Conservation (phyloP, 768 basidiomycete species). For the Lactarius deliciosus region DNA sequence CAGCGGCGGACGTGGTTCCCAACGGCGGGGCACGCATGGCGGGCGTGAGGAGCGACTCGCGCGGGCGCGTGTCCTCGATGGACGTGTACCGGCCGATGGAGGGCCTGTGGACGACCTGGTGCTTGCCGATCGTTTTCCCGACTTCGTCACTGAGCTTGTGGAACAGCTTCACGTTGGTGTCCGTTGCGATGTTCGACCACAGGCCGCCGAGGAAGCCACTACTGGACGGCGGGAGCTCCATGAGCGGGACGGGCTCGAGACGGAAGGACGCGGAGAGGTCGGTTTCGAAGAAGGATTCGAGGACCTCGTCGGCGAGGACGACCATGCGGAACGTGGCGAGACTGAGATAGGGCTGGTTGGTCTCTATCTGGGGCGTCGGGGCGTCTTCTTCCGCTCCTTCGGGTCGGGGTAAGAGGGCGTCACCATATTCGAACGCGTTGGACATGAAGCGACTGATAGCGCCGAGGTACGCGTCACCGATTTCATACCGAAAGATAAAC, state of each 20-base stretch:
- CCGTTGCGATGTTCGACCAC: conserved; percentile 86
- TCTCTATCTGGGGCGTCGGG: conserved; percentile 50
- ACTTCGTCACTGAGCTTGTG: conserved; percentile 92
- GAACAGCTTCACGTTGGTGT: conserved; percentile 91
- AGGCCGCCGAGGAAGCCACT: conserved; percentile 76
- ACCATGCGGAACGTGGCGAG: conserved; percentile 99
- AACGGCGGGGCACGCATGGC: conserved; percentile 57
- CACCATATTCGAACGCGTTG: conserved; percentile 97
- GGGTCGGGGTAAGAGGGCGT: conserved; percentile 72
- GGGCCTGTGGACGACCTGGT: conserved; percentile 79
- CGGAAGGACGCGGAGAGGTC: conserved; percentile 89
- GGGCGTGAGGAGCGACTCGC: conserved; percentile 81
- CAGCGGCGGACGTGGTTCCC: conserved; percentile 23
- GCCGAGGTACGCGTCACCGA: conserved; percentile 94
- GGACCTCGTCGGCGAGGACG: conserved; percentile 91
- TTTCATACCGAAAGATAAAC: conserved; percentile 98
- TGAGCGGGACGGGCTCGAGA: conserved; percentile 66
- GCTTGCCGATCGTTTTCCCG: conserved; percentile 91
- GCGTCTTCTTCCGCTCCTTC: conserved; percentile 41
- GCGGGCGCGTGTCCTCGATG: conserved; percentile 82
- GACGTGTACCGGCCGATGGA: conserved; percentile 84
- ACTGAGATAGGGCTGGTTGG: conserved; percentile 91
- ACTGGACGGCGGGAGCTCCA: conserved; percentile 58
- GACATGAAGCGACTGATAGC: conserved; percentile 97
- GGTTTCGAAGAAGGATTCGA: conserved; percentile 95